These are phyloP conservation scores for Kodamaea sagamina DNA, from an alignment of 805 yeast genomes.

Conservation along the genomic window DNA sequence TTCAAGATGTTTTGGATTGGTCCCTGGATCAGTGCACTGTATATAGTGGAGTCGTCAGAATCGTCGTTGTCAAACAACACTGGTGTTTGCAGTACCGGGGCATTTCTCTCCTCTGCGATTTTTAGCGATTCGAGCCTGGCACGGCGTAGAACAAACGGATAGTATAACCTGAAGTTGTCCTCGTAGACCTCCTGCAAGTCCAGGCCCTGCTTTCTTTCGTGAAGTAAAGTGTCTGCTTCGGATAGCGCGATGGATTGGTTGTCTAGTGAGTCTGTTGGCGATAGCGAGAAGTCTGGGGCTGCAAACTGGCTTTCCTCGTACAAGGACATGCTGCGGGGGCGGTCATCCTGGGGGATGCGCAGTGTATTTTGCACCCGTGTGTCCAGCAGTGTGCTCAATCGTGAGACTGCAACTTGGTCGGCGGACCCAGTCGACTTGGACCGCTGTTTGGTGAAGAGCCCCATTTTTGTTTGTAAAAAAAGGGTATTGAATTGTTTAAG, in stretches of 20 bases:
- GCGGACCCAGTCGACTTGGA: slow-evolving; percentile 6
- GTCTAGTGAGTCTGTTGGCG: slow-evolving; percentile 1
- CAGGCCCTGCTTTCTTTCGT: slow-evolving; percentile 22
- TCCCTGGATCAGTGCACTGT: slow-evolving; percentile 15
- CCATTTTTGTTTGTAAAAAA: neutral
- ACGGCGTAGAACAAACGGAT: slow-evolving; percentile 40
- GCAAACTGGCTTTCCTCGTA: neutral
- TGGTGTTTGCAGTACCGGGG: neutral
- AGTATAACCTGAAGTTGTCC: slow-evolving; percentile 40
- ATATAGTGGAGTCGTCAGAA: slow-evolving; percentile 27
- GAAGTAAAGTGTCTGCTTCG: slow-evolving; percentile 37
- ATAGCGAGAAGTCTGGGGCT: too few relatives aligned
- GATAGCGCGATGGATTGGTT: slow-evolving; percentile 30
- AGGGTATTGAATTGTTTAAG: too few relatives aligned
- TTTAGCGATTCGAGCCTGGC: slow-evolving; percentile 20
- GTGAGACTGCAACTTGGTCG: neutral
- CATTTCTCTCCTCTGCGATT: neutral
- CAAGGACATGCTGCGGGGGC: slow-evolving; percentile 2
- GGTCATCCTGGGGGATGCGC: neutral
- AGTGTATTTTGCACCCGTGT: neutral
- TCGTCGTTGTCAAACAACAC: slow-evolving; percentile 3
- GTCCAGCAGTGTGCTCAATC: neutral
- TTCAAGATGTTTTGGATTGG: slow-evolving; percentile 20
- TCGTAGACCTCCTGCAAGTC: slow-evolving; percentile 39
- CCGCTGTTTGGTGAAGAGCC: slow-evolving; percentile 10